These are phyloP conservation scores for Lactifluus piperatus DNA, from an alignment of 768 basidiomycete genomes.

Conservation along the genomic window DNA sequence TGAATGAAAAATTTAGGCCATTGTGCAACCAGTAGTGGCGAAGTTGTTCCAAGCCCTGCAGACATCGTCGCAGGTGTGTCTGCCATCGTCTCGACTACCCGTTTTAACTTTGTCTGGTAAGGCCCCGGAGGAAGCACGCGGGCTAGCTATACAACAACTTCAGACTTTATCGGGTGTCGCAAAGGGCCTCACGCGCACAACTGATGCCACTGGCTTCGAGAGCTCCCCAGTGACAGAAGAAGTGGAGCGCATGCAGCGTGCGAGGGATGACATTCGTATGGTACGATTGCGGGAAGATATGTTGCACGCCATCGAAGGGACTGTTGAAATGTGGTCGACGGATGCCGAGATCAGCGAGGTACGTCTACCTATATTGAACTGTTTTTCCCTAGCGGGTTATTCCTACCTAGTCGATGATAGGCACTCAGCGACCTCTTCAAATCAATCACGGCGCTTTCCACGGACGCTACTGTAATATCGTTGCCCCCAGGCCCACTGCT, in stretches of 20 bases:
- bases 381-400: background rate
- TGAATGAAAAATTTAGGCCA: conserved; percentile 38
- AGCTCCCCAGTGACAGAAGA: conserved; percentile 46
- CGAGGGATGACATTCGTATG: conserved; percentile 56
- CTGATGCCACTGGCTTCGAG: conserved; percentile 57
- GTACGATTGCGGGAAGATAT: conserved; percentile 58
- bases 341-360: conserved; percentile 76
- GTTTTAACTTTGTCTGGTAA: conserved; percentile 23
- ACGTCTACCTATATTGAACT: conserved; percentile 26
- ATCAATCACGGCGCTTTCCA: conserved; percentile 73
- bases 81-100: background rate
- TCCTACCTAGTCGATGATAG: conserved; percentile 30
- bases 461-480: conserved; percentile 70
- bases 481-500: conserved; percentile 75
- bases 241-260: conserved; percentile 45
- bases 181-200: conserved; percentile 73
- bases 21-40: conserved; percentile 66
- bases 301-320: conserved; percentile 46
- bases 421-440: conserved; percentile 77
- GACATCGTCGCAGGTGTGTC: conserved; percentile 42
- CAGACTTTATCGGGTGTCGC: conserved; percentile 80
- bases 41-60: conserved; percentile 57
- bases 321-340: conserved; percentile 68
- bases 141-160: conserved; percentile 58
- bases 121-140: conserved; percentile 68